phyloP scores from a whole-genome alignment of 345 rosid species.

The Cardamine chenopodiifolia region DNA sequence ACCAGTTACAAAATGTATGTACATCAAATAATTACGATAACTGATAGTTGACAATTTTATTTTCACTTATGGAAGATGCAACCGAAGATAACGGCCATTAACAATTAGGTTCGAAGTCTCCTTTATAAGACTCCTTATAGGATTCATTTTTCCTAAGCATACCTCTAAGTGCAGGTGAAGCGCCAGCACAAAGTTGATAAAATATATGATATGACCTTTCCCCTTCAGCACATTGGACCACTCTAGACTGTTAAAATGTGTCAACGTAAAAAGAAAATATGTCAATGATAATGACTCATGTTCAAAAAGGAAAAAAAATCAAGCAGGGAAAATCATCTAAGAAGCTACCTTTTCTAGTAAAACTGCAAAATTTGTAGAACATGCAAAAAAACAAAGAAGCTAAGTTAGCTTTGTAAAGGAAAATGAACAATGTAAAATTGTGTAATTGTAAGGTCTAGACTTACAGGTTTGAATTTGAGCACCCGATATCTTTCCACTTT shows the following conservation, averaged over 20 bases:
- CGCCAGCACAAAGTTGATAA: constrained; percentile 99
- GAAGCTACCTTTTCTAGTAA: constrained; percentile 90
- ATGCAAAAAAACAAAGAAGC: constrained; percentile 39
- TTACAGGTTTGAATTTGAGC: constrained; percentile 98
- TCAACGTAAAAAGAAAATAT: constrained; percentile 31
- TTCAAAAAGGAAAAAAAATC: constrained; percentile 17
- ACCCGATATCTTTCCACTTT: constrained; percentile 97
- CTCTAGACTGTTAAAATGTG: constrained; percentile 82
- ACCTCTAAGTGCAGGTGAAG: constrained; percentile 79
- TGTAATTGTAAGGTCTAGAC: constrained; percentile 36
- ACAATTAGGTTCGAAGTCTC: constrained; percentile 3
- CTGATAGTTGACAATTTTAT: constrained; percentile 11
- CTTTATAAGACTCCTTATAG: constrained; percentile 4
- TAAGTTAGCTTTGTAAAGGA: constrained; percentile 44
- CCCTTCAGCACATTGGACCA: constrained; percentile 93
- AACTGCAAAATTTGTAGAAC: constrained; percentile 57
- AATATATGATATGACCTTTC: constrained; percentile 99
- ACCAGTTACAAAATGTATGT: neutral
- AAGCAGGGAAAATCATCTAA: constrained; percentile 40
- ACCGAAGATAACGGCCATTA: neutral
- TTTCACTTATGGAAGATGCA: constrained; percentile 19
- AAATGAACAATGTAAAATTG: constrained; percentile 10
- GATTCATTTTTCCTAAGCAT: constrained; percentile 20
- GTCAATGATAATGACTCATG: constrained; percentile 26
- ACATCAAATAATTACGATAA: neutral